These are phyloP conservation scores for Rosa rugosa DNA, from an alignment of 306 rosid genomes.

Conservation along the genomic window DNA sequence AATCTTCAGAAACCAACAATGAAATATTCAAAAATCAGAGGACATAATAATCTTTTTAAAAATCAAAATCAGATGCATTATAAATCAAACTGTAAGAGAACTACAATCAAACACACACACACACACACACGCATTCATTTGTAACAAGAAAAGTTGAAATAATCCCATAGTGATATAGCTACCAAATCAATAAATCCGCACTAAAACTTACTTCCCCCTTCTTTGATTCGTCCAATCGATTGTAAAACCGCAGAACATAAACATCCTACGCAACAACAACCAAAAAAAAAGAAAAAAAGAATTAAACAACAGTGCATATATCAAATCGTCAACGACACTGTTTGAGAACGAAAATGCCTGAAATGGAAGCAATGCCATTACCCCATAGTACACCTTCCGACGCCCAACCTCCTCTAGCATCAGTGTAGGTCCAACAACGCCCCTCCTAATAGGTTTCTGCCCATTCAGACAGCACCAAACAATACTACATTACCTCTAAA, in stretches of 20 bases:
- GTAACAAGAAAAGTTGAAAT: not conserved
- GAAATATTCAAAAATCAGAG: not conserved
- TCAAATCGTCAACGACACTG: not conserved
- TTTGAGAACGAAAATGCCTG: not conserved
- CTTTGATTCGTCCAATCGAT: constrained; percentile 70
- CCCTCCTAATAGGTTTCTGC: constrained; percentile 85
- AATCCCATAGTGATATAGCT: not conserved
- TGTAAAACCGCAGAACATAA: constrained; percentile 69
- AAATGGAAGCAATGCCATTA: constrained; percentile 23
- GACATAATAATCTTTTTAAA: not conserved
- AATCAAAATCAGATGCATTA: too few species aligned
- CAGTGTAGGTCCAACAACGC: constrained; percentile 85
- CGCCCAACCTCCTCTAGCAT: constrained; percentile 74
- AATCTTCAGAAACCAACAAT: constrained; percentile 52
- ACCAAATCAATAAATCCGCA: constrained; percentile 7
- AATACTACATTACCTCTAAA: not conserved
- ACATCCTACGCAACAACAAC: constrained; percentile 44
- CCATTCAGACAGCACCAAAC: not conserved
- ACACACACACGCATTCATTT: not conserved
- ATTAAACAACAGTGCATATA: not conserved
- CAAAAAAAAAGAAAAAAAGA: not conserved
- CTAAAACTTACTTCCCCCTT: constrained; percentile 83
- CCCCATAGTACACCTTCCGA: constrained; percentile 60
- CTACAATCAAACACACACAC: not conserved
- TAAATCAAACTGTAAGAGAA: not conserved